Conservation (phyloP, 2,329 filamentous ascomycete species). For the Arachnopeziza araneosa region DNA sequence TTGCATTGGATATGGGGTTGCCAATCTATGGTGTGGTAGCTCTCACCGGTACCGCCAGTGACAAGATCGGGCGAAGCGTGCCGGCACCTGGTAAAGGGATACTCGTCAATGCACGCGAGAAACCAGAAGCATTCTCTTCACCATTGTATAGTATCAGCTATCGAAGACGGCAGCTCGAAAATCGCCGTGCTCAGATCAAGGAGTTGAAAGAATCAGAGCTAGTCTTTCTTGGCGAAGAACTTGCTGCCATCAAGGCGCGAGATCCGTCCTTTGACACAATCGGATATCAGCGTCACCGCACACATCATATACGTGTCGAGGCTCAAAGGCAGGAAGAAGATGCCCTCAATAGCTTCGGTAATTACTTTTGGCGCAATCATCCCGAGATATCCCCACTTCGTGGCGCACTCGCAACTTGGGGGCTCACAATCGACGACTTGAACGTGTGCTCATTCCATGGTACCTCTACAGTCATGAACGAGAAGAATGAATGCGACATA, state of each 20-base stretch:
- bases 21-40: conserved; percentile 92
- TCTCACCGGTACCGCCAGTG: conserved; percentile 86
- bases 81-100: conserved; percentile 94
- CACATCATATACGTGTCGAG: conserved; percentile 40
- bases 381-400: conserved; percentile 84
- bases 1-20: conserved; percentile 94
- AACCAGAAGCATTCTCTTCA: conserved; percentile 80
- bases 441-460: conserved; percentile 96
- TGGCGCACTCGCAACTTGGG: conserved; percentile 91
- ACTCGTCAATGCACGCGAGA: conserved; percentile 85
- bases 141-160: conserved; percentile 94
- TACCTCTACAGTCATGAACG: conserved; percentile 92
- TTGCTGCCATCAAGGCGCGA: conserved; percentile 40
- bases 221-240: too few relatives aligned
- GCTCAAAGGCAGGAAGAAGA: too few relatives aligned
- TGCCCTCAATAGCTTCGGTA: conserved; percentile 45
- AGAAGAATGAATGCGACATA: conserved; percentile 97
- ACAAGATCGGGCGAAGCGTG: conserved; percentile 96
- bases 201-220: too few relatives aligned
- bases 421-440: conserved; percentile 89
- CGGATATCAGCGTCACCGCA: conserved; percentile 32
- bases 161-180: conserved; percentile 77
- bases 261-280: too few relatives aligned
- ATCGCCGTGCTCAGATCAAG: too few relatives aligned
- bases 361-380: conserved; percentile 97